phyloP scores from a whole-genome alignment of 257 asterid species.

The Scutellaria barbata region DNA sequence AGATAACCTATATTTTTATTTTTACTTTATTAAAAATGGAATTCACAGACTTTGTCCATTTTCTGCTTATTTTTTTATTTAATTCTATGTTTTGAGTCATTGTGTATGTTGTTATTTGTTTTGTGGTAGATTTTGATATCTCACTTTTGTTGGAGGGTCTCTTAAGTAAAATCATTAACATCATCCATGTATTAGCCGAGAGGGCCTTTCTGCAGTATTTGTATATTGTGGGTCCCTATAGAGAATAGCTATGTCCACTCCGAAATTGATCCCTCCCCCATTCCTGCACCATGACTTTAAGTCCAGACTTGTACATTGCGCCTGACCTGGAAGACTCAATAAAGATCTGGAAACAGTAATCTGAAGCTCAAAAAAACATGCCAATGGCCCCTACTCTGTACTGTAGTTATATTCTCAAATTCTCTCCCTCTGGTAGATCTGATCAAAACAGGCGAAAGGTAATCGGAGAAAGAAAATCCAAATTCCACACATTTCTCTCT shows the following conservation, averaged over 20 bases:
- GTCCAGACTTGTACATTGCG: not conserved
- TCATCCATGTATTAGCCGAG: conserved; percentile 28
- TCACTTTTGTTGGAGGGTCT: not conserved
- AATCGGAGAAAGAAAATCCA: no score
- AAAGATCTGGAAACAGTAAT: conserved; percentile 40
- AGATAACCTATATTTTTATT: no score
- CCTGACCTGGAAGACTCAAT: conserved; percentile 32
- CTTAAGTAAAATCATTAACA: not conserved
- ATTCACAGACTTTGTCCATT: no score
- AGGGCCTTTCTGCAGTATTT: conserved; percentile 9
- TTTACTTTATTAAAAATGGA: no score
- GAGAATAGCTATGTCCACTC: conserved; percentile 37
- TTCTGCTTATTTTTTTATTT: no score
- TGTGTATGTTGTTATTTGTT: no score
- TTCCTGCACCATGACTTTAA: not conserved
- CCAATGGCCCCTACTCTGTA: conserved; percentile 23
- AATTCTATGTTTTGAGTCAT: no score
- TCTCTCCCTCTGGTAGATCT: conserved; percentile 43
- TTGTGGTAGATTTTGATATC: conserved; percentile 2
- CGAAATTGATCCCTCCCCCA: conserved; percentile 40
- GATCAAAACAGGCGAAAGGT: conserved; percentile 36
- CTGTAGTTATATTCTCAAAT: not conserved
- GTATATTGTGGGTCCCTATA: conserved; percentile 8
- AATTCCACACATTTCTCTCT: not conserved
- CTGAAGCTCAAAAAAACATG: conserved; percentile 28